Percentiles rank a stretch among this genome's conserved stretches.
phyloP scores from a whole-genome alignment of 1,139 yeast species.

The Groenewaldozyma sp. region DNA sequence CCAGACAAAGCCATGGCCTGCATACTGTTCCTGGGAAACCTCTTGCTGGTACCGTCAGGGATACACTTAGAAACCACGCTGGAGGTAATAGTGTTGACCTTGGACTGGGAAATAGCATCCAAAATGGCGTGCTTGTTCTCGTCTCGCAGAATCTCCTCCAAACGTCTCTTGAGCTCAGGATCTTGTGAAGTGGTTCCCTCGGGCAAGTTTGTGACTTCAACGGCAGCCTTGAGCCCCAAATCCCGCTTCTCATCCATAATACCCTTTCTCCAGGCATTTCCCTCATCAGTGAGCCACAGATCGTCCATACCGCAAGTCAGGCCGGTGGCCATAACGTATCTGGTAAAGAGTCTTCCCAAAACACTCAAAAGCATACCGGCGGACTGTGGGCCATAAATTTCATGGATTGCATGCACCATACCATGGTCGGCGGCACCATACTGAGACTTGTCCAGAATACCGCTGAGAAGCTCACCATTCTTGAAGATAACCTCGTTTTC shows the following conservation, averaged over 20 bases:
- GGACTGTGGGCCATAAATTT: constrained; percentile 82
- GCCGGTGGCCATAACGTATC: constrained; percentile 85
- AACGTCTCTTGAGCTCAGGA: constrained; percentile 73
- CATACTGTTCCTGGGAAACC: constrained; percentile 94
- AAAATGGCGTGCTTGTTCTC: constrained; percentile 85
- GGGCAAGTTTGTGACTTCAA: constrained; percentile 84
- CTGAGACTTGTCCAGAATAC: constrained; percentile 95
- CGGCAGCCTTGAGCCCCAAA: constrained; percentile 85
- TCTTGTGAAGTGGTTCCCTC: constrained; percentile 43
- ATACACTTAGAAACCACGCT: constrained; percentile 90
- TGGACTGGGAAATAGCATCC: constrained; percentile 93
- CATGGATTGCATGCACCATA: constrained; percentile 92
- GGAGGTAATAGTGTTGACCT: constrained; percentile 85
- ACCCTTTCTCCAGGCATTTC: constrained; percentile 81
- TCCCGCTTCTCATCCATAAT: constrained; percentile 69
- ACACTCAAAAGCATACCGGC: constrained; percentile 90
- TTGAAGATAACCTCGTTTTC: constrained; percentile 83
- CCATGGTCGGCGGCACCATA: constrained; percentile 98
- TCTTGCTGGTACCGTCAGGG: constrained; percentile 92
- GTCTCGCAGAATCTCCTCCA: constrained; percentile 93
- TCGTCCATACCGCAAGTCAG: constrained; percentile 99
- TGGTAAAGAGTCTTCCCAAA: constrained; percentile 88
- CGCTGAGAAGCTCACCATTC: constrained; percentile 81
- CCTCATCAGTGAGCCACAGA: constrained; percentile 81
- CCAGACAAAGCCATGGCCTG: constrained; percentile 99